Conservation (phyloP, 192 early-diverging fungal species). For the Dispira simplex region DNA sequence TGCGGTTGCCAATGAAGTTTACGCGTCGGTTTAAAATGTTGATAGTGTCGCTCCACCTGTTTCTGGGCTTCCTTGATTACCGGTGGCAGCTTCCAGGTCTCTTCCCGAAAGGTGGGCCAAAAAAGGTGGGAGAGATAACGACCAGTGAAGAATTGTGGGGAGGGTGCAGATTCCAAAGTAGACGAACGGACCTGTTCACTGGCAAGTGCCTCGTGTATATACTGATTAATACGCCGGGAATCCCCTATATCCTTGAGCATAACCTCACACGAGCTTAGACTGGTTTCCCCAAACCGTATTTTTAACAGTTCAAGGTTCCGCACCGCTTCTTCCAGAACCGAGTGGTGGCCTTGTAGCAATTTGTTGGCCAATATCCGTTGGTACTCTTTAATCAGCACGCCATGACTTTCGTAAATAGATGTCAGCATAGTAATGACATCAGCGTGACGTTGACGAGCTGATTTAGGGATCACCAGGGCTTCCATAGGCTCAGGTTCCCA, state of each 20-base stretch:
- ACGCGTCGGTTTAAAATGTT: constrained; percentile 35
- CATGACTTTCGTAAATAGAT: constrained; percentile 50
- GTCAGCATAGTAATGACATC: constrained; percentile 55
- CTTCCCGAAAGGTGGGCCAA: constrained; percentile 32
- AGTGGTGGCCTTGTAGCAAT: constrained; percentile 30
- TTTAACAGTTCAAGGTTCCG: constrained; percentile 57
- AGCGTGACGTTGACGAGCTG: constrained; percentile 20
- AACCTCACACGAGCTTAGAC: constrained; percentile 52
- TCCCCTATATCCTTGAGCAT: constrained; percentile 70
- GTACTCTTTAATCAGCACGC: constrained; percentile 56
- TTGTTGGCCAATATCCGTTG: constrained; percentile 35
- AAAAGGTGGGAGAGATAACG: constrained; percentile 44
- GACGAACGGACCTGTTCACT: neutral
- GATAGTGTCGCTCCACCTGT: constrained; percentile 27
- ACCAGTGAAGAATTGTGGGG: constrained; percentile 16
- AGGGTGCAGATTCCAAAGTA: neutral
- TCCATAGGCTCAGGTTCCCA: constrained; percentile 52
- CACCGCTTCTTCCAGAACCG: constrained; percentile 39
- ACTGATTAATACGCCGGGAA: constrained; percentile 43
- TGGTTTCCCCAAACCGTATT: constrained; percentile 43
- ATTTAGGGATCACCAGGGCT: constrained; percentile 20
- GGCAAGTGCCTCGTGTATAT: constrained; percentile 20
- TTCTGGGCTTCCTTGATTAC: constrained; percentile 22
- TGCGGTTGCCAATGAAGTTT: constrained; percentile 37
- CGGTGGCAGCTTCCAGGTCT: constrained; percentile 23